These are phyloP conservation scores for Heliocybe sulcata DNA, from an alignment of 1,284 basidiomycete species.

Conservation along the genomic window DNA sequence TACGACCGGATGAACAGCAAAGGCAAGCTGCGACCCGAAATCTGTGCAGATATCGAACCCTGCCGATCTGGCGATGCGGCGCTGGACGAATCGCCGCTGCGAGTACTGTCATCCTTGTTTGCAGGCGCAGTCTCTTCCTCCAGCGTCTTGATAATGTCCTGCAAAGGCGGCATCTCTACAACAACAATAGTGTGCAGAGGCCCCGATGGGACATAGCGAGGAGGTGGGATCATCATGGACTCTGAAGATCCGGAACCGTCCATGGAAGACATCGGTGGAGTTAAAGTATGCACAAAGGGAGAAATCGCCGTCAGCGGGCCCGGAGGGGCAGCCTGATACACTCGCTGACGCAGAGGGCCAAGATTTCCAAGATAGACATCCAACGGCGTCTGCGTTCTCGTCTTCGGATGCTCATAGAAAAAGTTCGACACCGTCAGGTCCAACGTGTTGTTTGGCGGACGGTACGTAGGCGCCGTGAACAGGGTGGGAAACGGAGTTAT, in stretches of 20 bases:
- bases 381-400: conserved; percentile 56
- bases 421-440: conserved; percentile 84
- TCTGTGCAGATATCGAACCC: conserved; percentile 16
- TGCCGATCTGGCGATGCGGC: conserved; percentile 18
- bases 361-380: conserved; percentile 87
- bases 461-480: conserved; percentile 74
- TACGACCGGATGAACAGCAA: conserved; percentile 68
- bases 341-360: conserved; percentile 70
- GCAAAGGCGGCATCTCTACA: conserved; percentile 69
- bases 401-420: conserved; percentile 67
- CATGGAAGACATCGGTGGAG: conserved; percentile 12
- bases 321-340: conserved; percentile 61
- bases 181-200: conserved; percentile 69
- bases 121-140: conserved; percentile 57
- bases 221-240: conserved; percentile 13
- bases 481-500: conserved; percentile 88
- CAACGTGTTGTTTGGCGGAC: conserved; percentile 64
- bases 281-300: conserved; percentile 38
- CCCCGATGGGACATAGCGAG: conserved; percentile 41
- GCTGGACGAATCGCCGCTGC: conserved; percentile 27
- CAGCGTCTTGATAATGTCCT: conserved; percentile 65
- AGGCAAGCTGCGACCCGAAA: conserved; percentile 59
- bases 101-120: conserved; percentile 27
- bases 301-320: conserved; percentile 57
- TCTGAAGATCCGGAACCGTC: conserved; percentile 22